A percentile compares a stretch with the other conserved stretches of the same genome.
Conservation (phyloP, 2,329 filamentous ascomycete genomes). For the Aspergillus fumigatiaffinis region DNA sequence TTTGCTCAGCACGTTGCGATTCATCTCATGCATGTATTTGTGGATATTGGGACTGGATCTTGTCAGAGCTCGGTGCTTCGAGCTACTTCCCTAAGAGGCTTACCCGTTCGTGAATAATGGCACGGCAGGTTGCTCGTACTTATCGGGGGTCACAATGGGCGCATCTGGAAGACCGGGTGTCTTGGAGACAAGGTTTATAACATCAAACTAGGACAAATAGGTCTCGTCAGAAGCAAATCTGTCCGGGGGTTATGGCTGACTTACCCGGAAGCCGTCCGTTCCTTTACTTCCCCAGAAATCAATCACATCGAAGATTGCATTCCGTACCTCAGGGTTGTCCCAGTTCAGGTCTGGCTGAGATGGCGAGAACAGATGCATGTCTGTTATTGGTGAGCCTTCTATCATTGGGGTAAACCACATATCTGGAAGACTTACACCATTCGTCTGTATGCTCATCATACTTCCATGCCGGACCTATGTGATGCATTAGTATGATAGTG, state of each 20-base stretch:
- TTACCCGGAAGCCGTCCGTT: slow-evolving; percentile 60
- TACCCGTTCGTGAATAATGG: slow-evolving; percentile 59
- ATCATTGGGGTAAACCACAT: neutral
- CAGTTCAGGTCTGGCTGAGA: slow-evolving; percentile 79
- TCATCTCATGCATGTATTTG: slow-evolving; percentile 35
- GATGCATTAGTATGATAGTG: neutral
- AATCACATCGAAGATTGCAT: slow-evolving; percentile 66
- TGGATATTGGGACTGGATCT: slow-evolving; percentile 32
- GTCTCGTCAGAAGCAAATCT: neutral
- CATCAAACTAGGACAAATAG: slow-evolving; percentile 46
- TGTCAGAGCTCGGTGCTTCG: neutral
- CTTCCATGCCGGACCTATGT: slow-evolving; percentile 29
- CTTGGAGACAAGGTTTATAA: slow-evolving; percentile 66
- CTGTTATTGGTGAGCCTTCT: slow-evolving; percentile 1
- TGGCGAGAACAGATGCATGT: slow-evolving; percentile 66
- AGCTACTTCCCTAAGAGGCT: neutral
- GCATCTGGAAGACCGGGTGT: slow-evolving; percentile 47
- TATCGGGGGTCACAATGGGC: slow-evolving; percentile 44
- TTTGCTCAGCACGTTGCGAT: slow-evolving; percentile 29
- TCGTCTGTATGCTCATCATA: slow-evolving; percentile 65
- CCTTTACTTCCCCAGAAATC: slow-evolving; percentile 70
- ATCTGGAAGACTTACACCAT: slow-evolving; percentile 46
- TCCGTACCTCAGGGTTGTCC: slow-evolving; percentile 62
- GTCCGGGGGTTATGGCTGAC: neutral
- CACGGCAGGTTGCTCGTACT: slow-evolving; percentile 48